These are phyloP conservation scores for Beauveria bassiana DNA, from an alignment of 2,329 filamentous ascomycete species.

Conservation along the genomic window DNA sequence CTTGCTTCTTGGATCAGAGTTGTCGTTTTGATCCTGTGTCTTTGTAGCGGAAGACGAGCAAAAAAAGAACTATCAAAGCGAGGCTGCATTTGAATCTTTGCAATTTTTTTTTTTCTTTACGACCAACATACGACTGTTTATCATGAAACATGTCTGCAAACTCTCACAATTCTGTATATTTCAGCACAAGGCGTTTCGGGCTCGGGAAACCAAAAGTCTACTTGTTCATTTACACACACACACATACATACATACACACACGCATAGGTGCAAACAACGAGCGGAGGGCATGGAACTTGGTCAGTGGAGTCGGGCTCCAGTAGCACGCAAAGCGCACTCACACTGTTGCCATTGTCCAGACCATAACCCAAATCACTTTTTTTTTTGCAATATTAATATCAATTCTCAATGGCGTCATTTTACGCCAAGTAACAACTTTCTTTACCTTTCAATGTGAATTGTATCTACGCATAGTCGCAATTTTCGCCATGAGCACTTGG, in stretches of 20 bases:
- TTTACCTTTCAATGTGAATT: not conserved
- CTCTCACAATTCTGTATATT: not conserved
- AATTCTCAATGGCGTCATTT: not conserved
- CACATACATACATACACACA: not conserved
- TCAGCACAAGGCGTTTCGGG: constrained; percentile 7
- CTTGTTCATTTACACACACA: constrained; percentile 5
- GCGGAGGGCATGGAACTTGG: not conserved
- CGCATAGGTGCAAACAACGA: not conserved
- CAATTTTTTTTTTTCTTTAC: not conserved
- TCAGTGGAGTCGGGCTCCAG: not conserved
- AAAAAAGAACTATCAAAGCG: not conserved
- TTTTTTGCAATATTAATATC: not conserved
- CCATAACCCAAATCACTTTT: not conserved
- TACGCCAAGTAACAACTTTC: not conserved
- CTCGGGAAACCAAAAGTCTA: not conserved
- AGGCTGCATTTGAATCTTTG: not conserved
- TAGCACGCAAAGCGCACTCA: constrained; percentile 1
- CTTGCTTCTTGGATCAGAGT: too few relatives aligned
- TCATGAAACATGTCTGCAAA: not conserved
- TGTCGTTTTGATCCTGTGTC: too few relatives aligned
- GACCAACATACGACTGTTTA: not conserved
- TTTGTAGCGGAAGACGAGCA: not conserved
- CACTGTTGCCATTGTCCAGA: not conserved
- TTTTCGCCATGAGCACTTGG: not conserved
- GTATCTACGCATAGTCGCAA: too few relatives aligned